Evolutionary conservation across 2,329 filamentous ascomycete species (phyloP).

Genomic region (Botrytis hyacinthi): DNA sequence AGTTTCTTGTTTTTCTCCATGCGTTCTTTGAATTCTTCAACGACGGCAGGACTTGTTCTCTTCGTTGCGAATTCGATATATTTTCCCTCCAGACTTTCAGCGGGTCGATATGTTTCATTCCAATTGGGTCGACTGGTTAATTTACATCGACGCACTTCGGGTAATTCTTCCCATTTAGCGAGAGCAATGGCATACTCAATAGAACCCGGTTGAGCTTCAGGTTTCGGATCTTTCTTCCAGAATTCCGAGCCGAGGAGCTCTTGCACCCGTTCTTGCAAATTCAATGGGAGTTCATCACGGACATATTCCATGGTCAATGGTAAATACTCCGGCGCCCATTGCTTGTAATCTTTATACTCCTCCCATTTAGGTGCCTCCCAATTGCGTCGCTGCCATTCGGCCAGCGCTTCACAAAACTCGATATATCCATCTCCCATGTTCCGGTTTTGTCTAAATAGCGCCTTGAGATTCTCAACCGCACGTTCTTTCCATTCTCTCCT

Average conservation of each 20-base stretch:
- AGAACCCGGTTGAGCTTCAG: not conserved
- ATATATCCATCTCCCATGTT: slow-evolving; percentile 11
- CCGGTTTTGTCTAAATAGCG: not conserved
- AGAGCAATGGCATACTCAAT: slow-evolving; percentile 7
- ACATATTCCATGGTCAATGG: not conserved
- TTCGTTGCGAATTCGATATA: not conserved
- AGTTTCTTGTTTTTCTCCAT: not conserved
- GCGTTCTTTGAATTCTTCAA: not conserved
- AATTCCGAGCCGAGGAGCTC: not conserved
- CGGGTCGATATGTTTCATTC: not conserved
- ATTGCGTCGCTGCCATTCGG: slow-evolving; percentile 4
- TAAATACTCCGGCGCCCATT: slow-evolving; percentile 1
- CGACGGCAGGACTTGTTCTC: not conserved
- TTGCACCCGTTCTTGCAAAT: not conserved
- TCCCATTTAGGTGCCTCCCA: not conserved
- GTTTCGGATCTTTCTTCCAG: not conserved
- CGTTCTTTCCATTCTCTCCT: not conserved
- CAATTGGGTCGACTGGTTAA: not conserved
- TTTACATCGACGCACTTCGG: not conserved
- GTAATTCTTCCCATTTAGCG: not conserved
- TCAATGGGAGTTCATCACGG: not conserved
- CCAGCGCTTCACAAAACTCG: not conserved
- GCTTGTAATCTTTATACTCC: not conserved
- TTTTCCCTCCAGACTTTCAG: not conserved
- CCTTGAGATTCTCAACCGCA: not conserved